Evolutionary conservation across 2,329 filamentous ascomycete species (phyloP).

Genomic region (Pseudogymnoascus sp.): DNA sequence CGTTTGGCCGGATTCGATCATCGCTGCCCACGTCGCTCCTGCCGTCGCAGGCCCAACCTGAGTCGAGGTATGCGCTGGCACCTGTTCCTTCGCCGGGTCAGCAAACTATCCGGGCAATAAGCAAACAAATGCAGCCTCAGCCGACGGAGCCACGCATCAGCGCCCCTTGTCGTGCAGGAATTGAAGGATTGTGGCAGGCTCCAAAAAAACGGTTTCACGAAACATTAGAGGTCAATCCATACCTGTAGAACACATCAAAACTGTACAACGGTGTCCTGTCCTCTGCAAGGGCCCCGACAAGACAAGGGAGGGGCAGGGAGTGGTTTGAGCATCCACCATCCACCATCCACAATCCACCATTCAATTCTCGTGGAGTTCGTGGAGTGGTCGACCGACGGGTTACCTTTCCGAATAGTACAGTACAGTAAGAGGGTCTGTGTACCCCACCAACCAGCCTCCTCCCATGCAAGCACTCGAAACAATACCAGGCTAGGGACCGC

Average conservation of each 20-base stretch:
- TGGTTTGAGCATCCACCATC: neutral
- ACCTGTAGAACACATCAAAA: neutral
- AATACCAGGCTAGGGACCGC: neutral
- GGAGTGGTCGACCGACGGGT: neutral
- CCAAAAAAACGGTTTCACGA: neutral
- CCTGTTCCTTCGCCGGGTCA: neutral
- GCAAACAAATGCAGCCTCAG: neutral
- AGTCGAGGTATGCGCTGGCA: neutral
- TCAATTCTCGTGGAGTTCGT: neutral
- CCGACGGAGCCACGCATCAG: neutral
- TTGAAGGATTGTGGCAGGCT: neutral
- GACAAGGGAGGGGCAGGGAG: neutral
- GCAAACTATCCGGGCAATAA: neutral
- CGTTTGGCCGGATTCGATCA: neutral
- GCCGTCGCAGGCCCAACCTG: neutral
- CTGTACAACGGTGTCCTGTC: neutral
- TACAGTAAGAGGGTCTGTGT: neutral
- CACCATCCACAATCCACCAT: no score
- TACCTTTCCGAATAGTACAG: neutral
- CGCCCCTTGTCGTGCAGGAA: neutral
- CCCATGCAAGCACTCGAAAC: conserved; percentile 2
- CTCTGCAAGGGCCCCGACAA: neutral
- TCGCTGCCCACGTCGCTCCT: neutral
- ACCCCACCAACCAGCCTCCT: neutral
- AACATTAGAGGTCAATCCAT: neutral